Percentiles rank a stretch among this genome's conserved stretches.
Conservation (phyloP, 352 stramenopile species). For the Phytophthora colocasiae region DNA sequence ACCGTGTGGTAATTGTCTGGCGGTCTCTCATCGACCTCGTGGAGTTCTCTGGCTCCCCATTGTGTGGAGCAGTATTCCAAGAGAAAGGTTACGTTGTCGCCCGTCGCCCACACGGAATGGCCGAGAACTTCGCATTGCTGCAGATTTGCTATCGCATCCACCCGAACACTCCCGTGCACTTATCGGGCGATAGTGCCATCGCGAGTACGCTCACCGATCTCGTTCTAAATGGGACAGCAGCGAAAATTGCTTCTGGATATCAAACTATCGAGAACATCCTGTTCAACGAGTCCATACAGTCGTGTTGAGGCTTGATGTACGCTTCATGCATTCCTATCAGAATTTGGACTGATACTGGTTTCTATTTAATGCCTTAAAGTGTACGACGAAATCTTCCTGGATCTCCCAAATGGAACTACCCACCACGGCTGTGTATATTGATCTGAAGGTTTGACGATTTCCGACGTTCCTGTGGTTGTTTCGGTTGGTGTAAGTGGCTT, state of each 20-base stretch:
- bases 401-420: constrained; percentile 30
- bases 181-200: constrained; percentile 34
- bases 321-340: constrained; percentile 7
- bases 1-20: constrained; percentile 66
- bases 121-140: constrained; percentile 43
- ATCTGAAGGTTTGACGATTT: constrained; percentile 26
- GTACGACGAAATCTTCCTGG: constrained; percentile 46
- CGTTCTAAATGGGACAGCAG: constrained; percentile 41
- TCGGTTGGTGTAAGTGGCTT: constrained; percentile 9
- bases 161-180: constrained; percentile 44
- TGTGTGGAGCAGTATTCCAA: constrained; percentile 52
- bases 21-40: constrained; percentile 61
- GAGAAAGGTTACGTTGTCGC: constrained; percentile 70
- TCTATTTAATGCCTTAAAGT: constrained; percentile 32
- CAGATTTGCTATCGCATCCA: constrained; percentile 67
- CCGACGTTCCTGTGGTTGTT: not conserved
- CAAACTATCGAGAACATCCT: constrained; percentile 64
- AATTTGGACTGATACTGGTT: constrained; percentile 10
- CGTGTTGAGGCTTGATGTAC: not conserved
- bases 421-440: constrained; percentile 26
- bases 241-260: constrained; percentile 48
- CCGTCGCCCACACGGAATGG: constrained; percentile 39
- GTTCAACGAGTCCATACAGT: constrained; percentile 43
- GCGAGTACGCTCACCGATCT: constrained; percentile 51
- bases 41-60: constrained; percentile 52